phyloP scores from a whole-genome alignment of 2,329 filamentous ascomycete species.

The Ophiostoma sp. region DNA sequence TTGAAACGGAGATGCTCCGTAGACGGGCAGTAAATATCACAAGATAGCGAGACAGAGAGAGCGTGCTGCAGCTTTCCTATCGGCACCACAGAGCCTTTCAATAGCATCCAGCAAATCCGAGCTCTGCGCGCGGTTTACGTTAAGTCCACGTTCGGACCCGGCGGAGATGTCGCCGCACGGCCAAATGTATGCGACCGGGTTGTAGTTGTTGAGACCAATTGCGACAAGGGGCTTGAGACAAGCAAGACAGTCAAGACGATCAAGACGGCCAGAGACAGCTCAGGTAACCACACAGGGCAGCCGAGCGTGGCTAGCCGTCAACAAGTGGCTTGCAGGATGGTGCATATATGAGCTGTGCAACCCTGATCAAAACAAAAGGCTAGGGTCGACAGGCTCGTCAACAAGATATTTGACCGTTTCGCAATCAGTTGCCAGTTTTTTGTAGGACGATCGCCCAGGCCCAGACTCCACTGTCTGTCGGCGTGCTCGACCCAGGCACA shows the following conservation, averaged over 20 bases:
- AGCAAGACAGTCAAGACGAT: neutral
- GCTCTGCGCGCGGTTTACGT: slow-evolving; percentile 14
- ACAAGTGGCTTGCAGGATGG: neutral
- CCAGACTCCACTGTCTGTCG: no score
- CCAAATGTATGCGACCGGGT: neutral
- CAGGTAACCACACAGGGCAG: neutral
- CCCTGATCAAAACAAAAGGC: neutral
- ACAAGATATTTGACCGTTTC: no score
- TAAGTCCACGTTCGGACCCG: slow-evolving; percentile 21
- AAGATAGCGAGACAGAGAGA: neutral
- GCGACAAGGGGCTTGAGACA: neutral
- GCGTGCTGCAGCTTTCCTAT: neutral
- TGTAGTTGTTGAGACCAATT: neutral
- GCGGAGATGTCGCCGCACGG: slow-evolving; percentile 19
- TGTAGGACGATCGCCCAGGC: no score
- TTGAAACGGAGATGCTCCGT: neutral
- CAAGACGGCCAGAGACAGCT: no score
- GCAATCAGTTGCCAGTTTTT: no score
- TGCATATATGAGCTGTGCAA: neutral
- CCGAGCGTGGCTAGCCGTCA: neutral
- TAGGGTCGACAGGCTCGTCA: no score
- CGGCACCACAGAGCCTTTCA: neutral
- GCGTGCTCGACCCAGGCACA: no score
- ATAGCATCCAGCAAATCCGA: slow-evolving; percentile 13
- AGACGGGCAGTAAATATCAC: neutral